These are phyloP conservation scores for Penicillium sp. DNA, from an alignment of 2,329 filamentous ascomycete genomes.

Conservation along the genomic window DNA sequence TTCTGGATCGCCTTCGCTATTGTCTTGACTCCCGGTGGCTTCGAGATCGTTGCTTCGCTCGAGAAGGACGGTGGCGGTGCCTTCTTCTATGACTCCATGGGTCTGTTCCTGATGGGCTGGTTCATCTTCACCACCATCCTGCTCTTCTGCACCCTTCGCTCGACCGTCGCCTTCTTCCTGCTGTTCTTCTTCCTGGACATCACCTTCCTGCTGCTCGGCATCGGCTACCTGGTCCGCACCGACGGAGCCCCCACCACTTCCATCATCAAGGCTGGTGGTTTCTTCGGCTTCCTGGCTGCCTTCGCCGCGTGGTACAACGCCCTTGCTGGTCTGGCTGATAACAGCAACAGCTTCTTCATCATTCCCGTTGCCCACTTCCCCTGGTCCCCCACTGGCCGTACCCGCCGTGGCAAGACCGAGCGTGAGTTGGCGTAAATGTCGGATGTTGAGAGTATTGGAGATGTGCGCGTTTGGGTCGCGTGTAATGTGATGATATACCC, in stretches of 20 bases:
- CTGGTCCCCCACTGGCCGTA: conserved; percentile 78
- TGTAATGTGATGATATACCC: conserved; percentile 37
- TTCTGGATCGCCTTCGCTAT: conserved; percentile 81
- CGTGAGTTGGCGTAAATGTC: conserved; percentile 41
- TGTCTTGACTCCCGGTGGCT: conserved; percentile 68
- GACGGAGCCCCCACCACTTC: conserved; percentile 44
- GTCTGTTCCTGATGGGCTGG: conserved; percentile 77
- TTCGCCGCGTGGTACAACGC: conserved; percentile 89
- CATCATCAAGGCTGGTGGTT: conserved; percentile 71
- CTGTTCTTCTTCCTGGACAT: conserved; percentile 78
- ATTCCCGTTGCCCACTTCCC: conserved; percentile 93
- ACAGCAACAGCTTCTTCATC: conserved; percentile 78
- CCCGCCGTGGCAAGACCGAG: conserved; percentile 58
- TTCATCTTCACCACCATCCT: conserved; percentile 82
- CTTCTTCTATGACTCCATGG: conserved; percentile 63
- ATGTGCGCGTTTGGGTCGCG: conserved; percentile 10
- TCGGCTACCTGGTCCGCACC: conserved; percentile 60
- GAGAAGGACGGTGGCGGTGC: conserved; percentile 29
- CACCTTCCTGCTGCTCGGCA: conserved; percentile 72
- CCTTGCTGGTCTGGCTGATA: conserved; percentile 76
- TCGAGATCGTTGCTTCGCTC: conserved; percentile 57
- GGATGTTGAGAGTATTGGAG: neutral
- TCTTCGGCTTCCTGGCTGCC: conserved; percentile 77
- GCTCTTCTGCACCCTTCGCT: conserved; percentile 72
- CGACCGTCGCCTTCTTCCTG: conserved; percentile 74